Percentiles rank a stretch among this genome's conserved stretches.
phyloP scores from a whole-genome alignment of 768 basidiomycete species.

The Collybiopsis luxurians region DNA sequence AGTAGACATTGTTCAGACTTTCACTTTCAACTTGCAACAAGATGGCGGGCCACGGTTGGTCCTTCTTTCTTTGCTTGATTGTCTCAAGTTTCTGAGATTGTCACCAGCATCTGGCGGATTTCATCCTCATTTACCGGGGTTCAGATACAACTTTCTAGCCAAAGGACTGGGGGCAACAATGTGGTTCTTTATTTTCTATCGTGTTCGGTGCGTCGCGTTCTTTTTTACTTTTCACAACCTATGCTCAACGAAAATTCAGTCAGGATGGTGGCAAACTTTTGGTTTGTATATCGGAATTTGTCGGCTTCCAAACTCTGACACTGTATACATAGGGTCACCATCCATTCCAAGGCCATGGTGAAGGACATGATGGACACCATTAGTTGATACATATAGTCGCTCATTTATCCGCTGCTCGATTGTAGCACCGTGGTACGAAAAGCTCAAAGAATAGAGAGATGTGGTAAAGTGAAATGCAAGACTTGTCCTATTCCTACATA shows the following conservation, averaged over 20 bases:
- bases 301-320: not conserved
- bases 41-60: conserved; percentile 39
- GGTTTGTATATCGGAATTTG: conserved; percentile 34
- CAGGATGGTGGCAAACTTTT: conserved; percentile 76
- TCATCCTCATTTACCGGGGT: conserved; percentile 82
- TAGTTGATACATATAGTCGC: conserved; percentile 22
- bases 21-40: conserved; percentile 11
- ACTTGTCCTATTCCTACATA: too few relatives aligned
- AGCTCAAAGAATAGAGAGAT: too few relatives aligned
- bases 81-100: conserved; percentile 4
- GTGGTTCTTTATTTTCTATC: conserved; percentile 99
- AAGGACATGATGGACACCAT: conserved; percentile 37
- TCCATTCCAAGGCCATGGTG: conserved; percentile 31
- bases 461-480: too few relatives aligned
- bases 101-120: conserved; percentile 64
- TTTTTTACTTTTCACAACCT: not conserved
- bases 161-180: conserved; percentile 89
- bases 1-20: too few relatives aligned
- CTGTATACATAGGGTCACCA: conserved; percentile 44
- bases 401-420: too few relatives aligned
- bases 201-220: conserved; percentile 74
- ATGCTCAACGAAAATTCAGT: conserved; percentile 31
- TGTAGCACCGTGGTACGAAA: too few relatives aligned
- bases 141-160: conserved; percentile 72
- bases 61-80: conserved; percentile 1